These are phyloP conservation scores for Labyrinthula sp. DNA, from an alignment of 352 stramenopile genomes.

Conservation along the genomic window DNA sequence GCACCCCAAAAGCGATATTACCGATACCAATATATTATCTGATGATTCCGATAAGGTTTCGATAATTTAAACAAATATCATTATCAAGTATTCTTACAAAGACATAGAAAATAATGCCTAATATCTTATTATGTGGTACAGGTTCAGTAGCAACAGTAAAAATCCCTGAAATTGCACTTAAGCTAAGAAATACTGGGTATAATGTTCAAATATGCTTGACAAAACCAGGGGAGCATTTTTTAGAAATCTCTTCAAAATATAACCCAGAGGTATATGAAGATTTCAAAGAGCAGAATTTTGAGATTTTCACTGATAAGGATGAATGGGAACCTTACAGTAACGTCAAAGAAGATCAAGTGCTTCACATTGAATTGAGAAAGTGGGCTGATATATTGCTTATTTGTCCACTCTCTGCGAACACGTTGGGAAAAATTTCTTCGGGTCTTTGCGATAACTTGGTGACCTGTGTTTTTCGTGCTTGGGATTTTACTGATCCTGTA, in stretches of 20 bases:
- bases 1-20: no score
- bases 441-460: slow-evolving; percentile 82
- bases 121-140: slow-evolving; percentile 49
- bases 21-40: no score
- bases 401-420: slow-evolving; percentile 64
- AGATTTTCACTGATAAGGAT: slow-evolving; percentile 46
- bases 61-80: no score
- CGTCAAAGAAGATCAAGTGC: slow-evolving; percentile 49
- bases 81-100: no score
- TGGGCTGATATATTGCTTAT: slow-evolving; percentile 74
- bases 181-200: no score
- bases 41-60: no score
- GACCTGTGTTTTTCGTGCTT: slow-evolving; percentile 69
- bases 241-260: slow-evolving; percentile 47
- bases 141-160: slow-evolving; percentile 62
- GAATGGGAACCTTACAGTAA: slow-evolving; percentile 52
- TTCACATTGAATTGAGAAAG: slow-evolving; percentile 71
- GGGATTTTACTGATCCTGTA: slow-evolving; percentile 70
- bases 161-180: slow-evolving; percentile 49
- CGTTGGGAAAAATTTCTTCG: slow-evolving; percentile 62
- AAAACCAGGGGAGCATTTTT: slow-evolving; percentile 49
- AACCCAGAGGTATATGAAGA: slow-evolving; percentile 35
- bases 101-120: no score
- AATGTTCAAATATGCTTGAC: slow-evolving; percentile 52
- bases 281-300: slow-evolving; percentile 38